Evolutionary conservation across 208 protist species (phyloP).

Genomic region (Leishmania tarentolae): DNA sequence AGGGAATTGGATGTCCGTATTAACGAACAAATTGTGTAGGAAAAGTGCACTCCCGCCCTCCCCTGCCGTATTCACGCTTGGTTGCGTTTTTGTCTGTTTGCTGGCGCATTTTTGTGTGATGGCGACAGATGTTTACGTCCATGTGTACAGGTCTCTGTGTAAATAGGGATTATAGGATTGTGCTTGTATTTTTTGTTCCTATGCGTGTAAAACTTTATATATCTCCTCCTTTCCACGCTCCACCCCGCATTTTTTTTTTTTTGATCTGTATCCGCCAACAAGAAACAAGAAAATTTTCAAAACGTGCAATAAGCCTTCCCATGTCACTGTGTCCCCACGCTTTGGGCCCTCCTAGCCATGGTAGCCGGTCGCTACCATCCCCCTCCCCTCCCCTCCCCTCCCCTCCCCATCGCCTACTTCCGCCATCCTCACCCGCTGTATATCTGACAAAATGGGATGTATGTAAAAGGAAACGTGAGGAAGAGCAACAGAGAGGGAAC

Average conservation of each 20-base stretch:
- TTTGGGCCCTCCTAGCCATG: too few species aligned
- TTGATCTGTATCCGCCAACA: too few species aligned
- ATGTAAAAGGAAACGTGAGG: neutral
- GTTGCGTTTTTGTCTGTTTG: neutral
- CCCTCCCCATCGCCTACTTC: neutral
- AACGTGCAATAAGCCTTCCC: neutral
- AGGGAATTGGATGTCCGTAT: neutral
- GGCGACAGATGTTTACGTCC: neutral
- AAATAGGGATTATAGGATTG: neutral
- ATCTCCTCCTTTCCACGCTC: neutral
- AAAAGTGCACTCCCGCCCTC: neutral
- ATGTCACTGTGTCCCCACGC: neutral
- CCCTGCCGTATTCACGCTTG: neutral
- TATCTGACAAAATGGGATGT: neutral
- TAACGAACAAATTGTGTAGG: neutral
- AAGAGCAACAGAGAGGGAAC: neutral
- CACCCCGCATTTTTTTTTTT: too few species aligned
- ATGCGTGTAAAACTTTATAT: neutral
- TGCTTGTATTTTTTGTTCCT: neutral
- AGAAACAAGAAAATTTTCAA: neutral
- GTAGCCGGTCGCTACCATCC: neutral
- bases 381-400: too few species aligned
- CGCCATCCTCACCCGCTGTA: neutral
- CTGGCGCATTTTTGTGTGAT: neutral
- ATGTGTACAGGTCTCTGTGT: neutral